Evolutionary conservation across 2,329 filamentous ascomycete species (phyloP).

Genomic region (Fusarium dimerum): DNA sequence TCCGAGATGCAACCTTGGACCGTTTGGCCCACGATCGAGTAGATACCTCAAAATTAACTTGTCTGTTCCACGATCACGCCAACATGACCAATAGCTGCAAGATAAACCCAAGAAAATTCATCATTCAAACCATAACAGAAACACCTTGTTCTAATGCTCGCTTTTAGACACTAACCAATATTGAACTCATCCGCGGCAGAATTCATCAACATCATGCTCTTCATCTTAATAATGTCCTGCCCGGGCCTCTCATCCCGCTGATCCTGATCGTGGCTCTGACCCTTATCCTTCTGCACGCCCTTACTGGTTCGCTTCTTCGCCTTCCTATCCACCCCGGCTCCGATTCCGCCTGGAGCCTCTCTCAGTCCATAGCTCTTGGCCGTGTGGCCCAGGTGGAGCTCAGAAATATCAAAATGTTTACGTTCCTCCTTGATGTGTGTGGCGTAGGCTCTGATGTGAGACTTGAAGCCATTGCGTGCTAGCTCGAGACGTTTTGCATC

Average conservation of each 20-base stretch:
- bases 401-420: slow-evolving; percentile 85
- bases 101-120: background rate
- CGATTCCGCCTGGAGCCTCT: slow-evolving; percentile 84
- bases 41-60: too few species aligned
- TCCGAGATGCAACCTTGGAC: too few species aligned
- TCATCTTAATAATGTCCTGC: slow-evolving; percentile 56
- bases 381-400: slow-evolving; percentile 86
- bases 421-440: slow-evolving; percentile 89
- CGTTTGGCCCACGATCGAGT: too few species aligned
- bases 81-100: too few species aligned
- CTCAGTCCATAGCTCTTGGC: slow-evolving; percentile 91
- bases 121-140: background rate
- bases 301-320: slow-evolving; percentile 42
- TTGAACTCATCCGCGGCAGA: slow-evolving; percentile 68
- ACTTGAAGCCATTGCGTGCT: slow-evolving; percentile 83
- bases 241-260: slow-evolving; percentile 34
- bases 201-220: slow-evolving; percentile 66
- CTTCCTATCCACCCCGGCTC: slow-evolving; percentile 54
- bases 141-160: background rate
- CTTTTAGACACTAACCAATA: slow-evolving; percentile 51
- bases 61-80: too few species aligned
- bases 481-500: slow-evolving; percentile 73
- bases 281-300: slow-evolving; percentile 37
- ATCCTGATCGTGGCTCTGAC: slow-evolving; percentile 36
- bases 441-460: slow-evolving; percentile 90